Evolutionary conservation across 1,139 yeast species (phyloP).

Genomic region (Nematodospora anomalae): DNA sequence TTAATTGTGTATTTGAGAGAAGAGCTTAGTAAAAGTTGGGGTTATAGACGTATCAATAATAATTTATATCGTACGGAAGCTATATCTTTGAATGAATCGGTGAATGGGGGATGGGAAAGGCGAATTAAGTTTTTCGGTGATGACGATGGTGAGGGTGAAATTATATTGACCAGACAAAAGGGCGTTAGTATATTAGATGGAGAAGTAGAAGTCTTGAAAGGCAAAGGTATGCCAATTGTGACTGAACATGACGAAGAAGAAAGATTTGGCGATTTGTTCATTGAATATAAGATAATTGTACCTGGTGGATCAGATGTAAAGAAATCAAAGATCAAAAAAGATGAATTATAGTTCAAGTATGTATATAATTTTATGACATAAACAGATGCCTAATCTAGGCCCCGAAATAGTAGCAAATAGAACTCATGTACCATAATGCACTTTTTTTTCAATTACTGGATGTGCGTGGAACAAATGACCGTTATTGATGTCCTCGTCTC

Average conservation of each 20-base stretch:
- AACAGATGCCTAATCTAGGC: no score
- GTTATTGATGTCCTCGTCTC: no score
- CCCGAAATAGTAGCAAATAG: no score
- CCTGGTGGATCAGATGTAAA: constrained; percentile 29
- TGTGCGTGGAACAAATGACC: no score
- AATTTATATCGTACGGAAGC: constrained; percentile 82
- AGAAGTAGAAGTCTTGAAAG: constrained; percentile 65
- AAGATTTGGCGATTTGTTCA: constrained; percentile 71
- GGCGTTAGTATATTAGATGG: constrained; percentile 63
- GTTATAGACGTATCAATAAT: constrained; percentile 77
- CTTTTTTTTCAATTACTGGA: no score
- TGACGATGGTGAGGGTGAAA: constrained; percentile 11
- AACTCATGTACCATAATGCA: no score
- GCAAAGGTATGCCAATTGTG: constrained; percentile 80
- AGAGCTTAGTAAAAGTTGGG: constrained; percentile 59
- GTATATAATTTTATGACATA: no score
- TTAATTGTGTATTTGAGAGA: constrained; percentile 60
- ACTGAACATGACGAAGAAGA: constrained; percentile 32
- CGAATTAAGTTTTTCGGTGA: constrained; percentile 52
- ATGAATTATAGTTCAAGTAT: constrained; percentile 10
- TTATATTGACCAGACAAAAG: constrained; percentile 47
- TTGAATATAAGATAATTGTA: constrained; percentile 63
- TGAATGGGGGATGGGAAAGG: constrained; percentile 78
- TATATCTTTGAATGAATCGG: constrained; percentile 68
- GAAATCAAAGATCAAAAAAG: constrained; percentile 7